Base-by-base conservation (phyloP, 768 basidiomycete genomes). In the Leccinellum luteum region DNA sequence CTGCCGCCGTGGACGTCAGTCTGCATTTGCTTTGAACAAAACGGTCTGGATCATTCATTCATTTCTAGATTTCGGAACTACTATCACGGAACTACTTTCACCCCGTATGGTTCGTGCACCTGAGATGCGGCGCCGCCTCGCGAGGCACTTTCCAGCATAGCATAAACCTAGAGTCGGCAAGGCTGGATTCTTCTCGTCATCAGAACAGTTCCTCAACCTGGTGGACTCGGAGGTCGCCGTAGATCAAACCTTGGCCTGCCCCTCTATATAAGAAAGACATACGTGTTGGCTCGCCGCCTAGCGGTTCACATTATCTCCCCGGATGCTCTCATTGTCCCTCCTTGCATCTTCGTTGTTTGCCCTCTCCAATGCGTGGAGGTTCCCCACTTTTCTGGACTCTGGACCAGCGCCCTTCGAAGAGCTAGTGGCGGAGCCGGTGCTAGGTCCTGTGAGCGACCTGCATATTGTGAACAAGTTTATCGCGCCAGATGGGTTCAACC, bases 401-500 rank as follows among this genome's bases (percentile, higher is more conserved):
- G 28, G 8, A 19, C 31, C 45, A 32, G 27, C 23, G 32, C 13
- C 34, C n/a, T 43, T 43, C 12, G 41, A 43, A 17, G 34, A 1
- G 8, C 7, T 25, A 15, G 25, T 17, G 3, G 25, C 30, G 23
- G 48, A 12, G 4, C 51, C 17, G 30, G 19, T 31, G 5, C 10
- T 73, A n/a, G 69, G 70, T 32, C 60, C 72, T 34, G 60, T 58
- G 21, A 48, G 47, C 14, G 59, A 70, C 30, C 56, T 78, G n/a
- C 52, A 60, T 48, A 67, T 83, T 31, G 68, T 64, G 5, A 82
- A 81, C 61, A 56, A 61, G 8, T 27, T 59, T 27, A 74, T 82
- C 41, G 59, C 77, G 6, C 82, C 83, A 5, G 83, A 83, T 70
- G 81, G 82, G 41, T 82, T 74, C 57, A 69, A 59, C 74, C 57